Conservation (phyloP, 192 early-diverging fungal species). For the Rhizoclosmatium globosum region DNA sequence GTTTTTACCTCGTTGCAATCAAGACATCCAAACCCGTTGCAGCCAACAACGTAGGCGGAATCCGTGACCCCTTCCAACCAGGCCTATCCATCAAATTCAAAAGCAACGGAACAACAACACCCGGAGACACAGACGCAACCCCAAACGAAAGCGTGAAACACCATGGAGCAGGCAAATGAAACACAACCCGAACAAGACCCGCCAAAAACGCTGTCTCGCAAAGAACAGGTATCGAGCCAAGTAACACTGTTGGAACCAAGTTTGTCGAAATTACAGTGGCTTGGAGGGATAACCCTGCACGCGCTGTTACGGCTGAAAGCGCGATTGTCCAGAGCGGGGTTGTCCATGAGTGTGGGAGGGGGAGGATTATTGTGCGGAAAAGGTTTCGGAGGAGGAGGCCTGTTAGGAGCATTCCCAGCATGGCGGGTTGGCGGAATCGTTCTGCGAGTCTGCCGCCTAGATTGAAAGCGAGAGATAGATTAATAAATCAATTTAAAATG, state of each 20-base stretch:
- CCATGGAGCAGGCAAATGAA: constrained; percentile 43
- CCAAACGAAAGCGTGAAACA: constrained; percentile 48
- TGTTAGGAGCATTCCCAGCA: constrained; percentile 51
- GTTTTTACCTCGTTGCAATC: constrained; percentile 33
- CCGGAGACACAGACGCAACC: constrained; percentile 47
- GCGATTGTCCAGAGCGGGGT: constrained; percentile 48
- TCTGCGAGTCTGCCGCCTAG: constrained; percentile 35
- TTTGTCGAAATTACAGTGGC: constrained; percentile 21
- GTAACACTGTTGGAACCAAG: constrained; percentile 20
- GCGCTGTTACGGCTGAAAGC: constrained; percentile 40
- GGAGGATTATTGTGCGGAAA: constrained; percentile 38
- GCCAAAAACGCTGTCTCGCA: constrained; percentile 41
- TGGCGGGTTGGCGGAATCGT: constrained; percentile 26
- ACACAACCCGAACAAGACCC: constrained; percentile 12
- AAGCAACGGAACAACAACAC: constrained; percentile 51
- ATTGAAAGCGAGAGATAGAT: background rate
- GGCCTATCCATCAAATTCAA: constrained; percentile 40
- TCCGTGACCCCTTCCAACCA: constrained; percentile 39
- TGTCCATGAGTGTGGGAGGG: constrained; percentile 51
- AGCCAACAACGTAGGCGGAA: constrained; percentile 44
- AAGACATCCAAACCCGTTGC: constrained; percentile 44
- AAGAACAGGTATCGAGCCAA: constrained; percentile 46
- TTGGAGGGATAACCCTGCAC: constrained; percentile 47
- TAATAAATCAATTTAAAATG: background rate
- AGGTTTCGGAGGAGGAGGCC: constrained; percentile 46